These are phyloP conservation scores for Yarrowia yakushimensis DNA, from an alignment of 805 yeast species.

Conservation along the genomic window DNA sequence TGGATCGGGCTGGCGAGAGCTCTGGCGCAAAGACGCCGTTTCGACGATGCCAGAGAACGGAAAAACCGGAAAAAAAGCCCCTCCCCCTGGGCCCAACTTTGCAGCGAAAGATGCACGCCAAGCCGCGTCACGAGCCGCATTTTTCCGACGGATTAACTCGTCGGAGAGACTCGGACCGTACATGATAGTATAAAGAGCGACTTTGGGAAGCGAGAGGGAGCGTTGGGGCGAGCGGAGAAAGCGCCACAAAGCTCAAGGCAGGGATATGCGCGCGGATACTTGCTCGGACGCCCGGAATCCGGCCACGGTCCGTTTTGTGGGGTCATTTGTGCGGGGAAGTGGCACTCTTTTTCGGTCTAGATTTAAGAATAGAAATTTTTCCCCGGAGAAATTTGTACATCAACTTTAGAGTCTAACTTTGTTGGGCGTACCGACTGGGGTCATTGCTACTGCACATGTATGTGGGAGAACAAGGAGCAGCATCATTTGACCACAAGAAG, in stretches of 20 bases:
- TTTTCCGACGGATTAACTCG: conserved; percentile 22
- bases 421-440: not conserved
- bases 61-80: too few species aligned
- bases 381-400: conserved; percentile 14
- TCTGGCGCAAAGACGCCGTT: too few species aligned
- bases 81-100: not conserved
- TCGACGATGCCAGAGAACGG: not conserved
- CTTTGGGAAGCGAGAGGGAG: not conserved
- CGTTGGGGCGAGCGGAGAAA: too few species aligned
- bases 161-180: conserved; percentile 1
- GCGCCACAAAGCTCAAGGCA: too few species aligned
- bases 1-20: too few species aligned
- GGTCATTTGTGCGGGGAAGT: conserved; percentile 17
- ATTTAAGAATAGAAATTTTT: not conserved
- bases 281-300: too few species aligned
- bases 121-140: conserved; percentile 12
- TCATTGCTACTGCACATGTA: not conserved
- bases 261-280: too few species aligned
- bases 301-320: not conserved
- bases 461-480: not conserved
- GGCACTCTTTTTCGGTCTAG: not conserved
- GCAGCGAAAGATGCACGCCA: not conserved
- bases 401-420: not conserved
- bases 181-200: not conserved
- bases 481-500: too few species aligned